phyloP scores from a whole-genome alignment of 768 basidiomycete species.

The Chalciporus pseudorubinellus region DNA sequence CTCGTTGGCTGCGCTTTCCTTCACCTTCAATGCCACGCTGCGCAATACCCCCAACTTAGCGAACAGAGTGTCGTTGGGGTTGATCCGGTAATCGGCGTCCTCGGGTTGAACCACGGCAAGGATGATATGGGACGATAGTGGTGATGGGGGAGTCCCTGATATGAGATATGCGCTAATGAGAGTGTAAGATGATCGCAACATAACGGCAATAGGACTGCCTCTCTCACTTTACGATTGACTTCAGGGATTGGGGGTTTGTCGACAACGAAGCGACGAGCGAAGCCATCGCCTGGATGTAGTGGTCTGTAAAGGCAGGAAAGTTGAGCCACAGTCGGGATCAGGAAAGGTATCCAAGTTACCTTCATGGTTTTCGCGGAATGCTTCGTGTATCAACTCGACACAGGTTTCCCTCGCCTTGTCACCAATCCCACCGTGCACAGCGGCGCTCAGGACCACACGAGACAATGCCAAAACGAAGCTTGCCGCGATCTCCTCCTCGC shows the following conservation, averaged over 20 bases:
- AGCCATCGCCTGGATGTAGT: constrained; percentile 65
- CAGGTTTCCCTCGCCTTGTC: constrained; percentile 71
- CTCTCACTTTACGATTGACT: constrained; percentile 65
- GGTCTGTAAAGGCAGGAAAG: constrained; percentile 42
- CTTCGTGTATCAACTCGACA: constrained; percentile 72
- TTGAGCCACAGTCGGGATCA: neutral
- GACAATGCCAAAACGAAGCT: constrained; percentile 78
- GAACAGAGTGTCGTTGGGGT: constrained; percentile 44
- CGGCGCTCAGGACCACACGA: constrained; percentile 64
- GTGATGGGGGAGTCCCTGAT: constrained; percentile 64
- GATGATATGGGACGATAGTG: constrained; percentile 58
- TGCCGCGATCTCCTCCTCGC: constrained; percentile 67
- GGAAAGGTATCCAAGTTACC: constrained; percentile 41
- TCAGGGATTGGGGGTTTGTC: constrained; percentile 58
- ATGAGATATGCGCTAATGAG: constrained; percentile 56
- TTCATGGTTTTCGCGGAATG: constrained; percentile 70
- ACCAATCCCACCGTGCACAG: constrained; percentile 63
- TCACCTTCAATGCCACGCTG: constrained; percentile 68
- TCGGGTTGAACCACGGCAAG: constrained; percentile 53
- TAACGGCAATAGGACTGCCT: constrained; percentile 7
- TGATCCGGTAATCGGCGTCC: constrained; percentile 29
- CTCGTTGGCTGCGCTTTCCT: constrained; percentile 67
- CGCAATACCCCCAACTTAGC: constrained; percentile 62
- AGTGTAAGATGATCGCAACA: constrained; percentile 4
- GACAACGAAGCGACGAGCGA: constrained; percentile 62